phyloP scores from a whole-genome alignment of 2,329 filamentous ascomycete genomes.

The Huntiella bhutanensis region DNA sequence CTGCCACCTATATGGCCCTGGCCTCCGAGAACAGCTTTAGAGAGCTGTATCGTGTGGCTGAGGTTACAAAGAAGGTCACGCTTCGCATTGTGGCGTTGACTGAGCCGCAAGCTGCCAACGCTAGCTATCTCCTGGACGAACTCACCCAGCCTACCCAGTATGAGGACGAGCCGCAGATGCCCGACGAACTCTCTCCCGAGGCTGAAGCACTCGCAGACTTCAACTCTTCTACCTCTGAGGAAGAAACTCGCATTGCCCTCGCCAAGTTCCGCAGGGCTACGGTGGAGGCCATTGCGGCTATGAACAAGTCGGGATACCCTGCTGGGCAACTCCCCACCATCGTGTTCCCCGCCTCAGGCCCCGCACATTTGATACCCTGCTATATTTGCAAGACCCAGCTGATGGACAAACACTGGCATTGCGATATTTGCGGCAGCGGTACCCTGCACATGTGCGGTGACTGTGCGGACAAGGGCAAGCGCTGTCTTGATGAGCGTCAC shows the following conservation, averaged over 20 bases:
- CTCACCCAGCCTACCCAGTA: too few species aligned
- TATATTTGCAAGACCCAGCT: conserved; percentile 72
- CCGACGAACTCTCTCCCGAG: too few species aligned
- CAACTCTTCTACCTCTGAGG: too few species aligned
- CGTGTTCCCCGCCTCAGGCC: conserved; percentile 14
- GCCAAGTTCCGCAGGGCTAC: too few species aligned
- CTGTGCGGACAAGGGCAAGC: conserved; percentile 57
- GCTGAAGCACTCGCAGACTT: too few species aligned
- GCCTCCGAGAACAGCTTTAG: conserved; percentile 79
- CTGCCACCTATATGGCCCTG: conserved; percentile 59
- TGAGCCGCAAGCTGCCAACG: too few species aligned
- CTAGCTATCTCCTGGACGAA: too few species aligned
- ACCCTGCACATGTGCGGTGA: conserved; percentile 82
- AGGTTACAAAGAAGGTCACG: conserved; percentile 94
- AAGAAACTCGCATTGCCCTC: too few species aligned
- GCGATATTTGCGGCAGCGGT: conserved; percentile 76
- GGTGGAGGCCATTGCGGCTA: too few species aligned
- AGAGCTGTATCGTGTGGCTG: conserved; percentile 88
- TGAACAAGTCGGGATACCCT: too few species aligned
- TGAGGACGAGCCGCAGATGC: too few species aligned
- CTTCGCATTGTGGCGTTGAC: conserved; percentile 42
- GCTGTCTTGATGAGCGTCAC: conserved; percentile 63
- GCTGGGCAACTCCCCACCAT: conserved; percentile 2
- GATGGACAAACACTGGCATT: conserved; percentile 76
- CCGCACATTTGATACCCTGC: conserved; percentile 72